Conservation (phyloP, 2,329 filamentous ascomycete genomes). For the Fusarium zealandicum region DNA sequence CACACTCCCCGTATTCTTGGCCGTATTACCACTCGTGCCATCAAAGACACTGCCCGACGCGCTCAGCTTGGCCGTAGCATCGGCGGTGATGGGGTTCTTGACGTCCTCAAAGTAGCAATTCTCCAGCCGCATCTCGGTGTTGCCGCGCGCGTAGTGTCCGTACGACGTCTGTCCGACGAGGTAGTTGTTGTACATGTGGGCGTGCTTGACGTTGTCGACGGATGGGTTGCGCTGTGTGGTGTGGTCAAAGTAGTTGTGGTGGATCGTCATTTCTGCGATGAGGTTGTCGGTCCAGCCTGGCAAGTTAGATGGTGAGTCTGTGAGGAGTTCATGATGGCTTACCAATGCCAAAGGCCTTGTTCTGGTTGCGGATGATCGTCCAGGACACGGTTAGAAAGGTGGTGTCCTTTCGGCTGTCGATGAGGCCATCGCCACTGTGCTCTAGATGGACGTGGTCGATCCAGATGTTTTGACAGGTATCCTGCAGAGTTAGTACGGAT, state of each 20-base stretch:
- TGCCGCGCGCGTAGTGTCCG: conserved; percentile 38
- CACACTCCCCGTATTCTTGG: conserved; percentile 11
- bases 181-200: conserved; percentile 42
- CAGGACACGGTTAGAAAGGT: conserved; percentile 38
- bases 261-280: conserved; percentile 33
- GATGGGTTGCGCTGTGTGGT: conserved; percentile 39
- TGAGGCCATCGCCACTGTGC: conserved; percentile 34
- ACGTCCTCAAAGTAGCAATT: conserved; percentile 39
- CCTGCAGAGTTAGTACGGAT: conserved; percentile 3
- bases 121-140: conserved; percentile 37
- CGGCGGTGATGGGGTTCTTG: conserved; percentile 28
- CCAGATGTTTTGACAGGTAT: conserved; percentile 37
- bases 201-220: conserved; percentile 37
- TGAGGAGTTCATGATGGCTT: neutral
- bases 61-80: conserved; percentile 18
- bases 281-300: conserved; percentile 41
- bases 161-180: conserved; percentile 35
- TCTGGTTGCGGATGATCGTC: conserved; percentile 37
- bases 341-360: conserved; percentile 42
- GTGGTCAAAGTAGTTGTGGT: conserved; percentile 39
- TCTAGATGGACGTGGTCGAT: conserved; percentile 40
- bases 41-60: conserved; percentile 21
- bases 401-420: conserved; percentile 40
- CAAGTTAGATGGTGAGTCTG: neutral
- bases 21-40: conserved; percentile 2